Percentiles rank a stretch among this genome's conserved stretches.
phyloP scores from a whole-genome alignment of 371 early-diverging fungal genomes.

The Cokeromyces recurvatus region DNA sequence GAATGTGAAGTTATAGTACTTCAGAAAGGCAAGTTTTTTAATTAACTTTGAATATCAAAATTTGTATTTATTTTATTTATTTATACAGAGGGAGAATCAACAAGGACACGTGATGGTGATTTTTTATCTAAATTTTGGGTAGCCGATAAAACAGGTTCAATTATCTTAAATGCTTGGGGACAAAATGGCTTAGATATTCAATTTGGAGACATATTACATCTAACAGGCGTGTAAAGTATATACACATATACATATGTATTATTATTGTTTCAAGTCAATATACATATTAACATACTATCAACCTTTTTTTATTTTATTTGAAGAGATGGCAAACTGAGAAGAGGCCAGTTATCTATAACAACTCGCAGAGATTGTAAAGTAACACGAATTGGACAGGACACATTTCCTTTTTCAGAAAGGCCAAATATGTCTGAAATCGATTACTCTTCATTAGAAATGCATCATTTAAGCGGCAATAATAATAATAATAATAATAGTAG shows the following conservation, averaged over 20 bases:
- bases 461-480: no score
- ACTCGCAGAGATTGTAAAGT: conserved; percentile 17
- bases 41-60: neutral
- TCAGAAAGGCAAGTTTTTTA: conserved; percentile 32
- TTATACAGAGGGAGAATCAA: conserved; percentile 25
- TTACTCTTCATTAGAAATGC: no score
- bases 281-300: neutral
- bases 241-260: no score
- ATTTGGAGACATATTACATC: conserved; percentile 52
- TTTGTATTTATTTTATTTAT: neutral
- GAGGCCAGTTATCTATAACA: conserved; percentile 18
- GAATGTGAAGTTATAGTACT: conserved; percentile 59
- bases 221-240: conserved; percentile 52
- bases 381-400: conserved; percentile 34
- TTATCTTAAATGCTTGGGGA: conserved; percentile 50
- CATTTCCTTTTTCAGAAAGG: conserved; percentile 28
- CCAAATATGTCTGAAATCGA: conserved; percentile 34
- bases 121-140: conserved; percentile 46
- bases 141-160: conserved; percentile 52
- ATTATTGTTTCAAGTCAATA: neutral
- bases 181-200: conserved; percentile 35
- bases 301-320: no score
- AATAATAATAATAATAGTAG: no score
- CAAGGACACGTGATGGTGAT: conserved; percentile 42
- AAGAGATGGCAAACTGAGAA: conserved; percentile 20